Conservation (phyloP, 345 rosid species). For the Cardamine chenopodiifolia region DNA sequence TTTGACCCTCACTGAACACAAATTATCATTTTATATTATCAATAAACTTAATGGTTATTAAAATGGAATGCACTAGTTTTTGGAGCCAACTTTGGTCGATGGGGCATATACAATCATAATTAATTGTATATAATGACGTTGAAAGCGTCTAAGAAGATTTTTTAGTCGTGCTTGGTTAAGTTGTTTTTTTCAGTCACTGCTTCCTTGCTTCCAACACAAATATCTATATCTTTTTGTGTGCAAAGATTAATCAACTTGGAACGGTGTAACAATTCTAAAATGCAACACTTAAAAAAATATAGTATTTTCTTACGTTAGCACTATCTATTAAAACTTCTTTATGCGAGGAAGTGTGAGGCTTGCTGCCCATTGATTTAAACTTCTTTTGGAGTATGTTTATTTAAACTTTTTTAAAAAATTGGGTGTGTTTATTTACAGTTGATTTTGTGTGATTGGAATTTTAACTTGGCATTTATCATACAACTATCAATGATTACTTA, state of each 20-base stretch:
- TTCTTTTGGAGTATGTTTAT: not conserved
- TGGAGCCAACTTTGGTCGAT: constrained; percentile 18
- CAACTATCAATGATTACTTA: constrained; percentile 11
- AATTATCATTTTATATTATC: constrained; percentile 15
- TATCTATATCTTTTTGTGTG: not conserved
- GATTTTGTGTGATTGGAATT: not conserved
- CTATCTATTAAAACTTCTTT: too few relatives aligned
- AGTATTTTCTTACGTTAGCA: not conserved
- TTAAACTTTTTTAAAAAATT: not conserved
- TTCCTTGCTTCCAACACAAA: constrained; percentile 44
- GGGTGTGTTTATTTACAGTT: not conserved
- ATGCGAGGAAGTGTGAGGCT: too few relatives aligned
- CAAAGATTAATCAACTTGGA: constrained; percentile 22
- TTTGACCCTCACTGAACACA: constrained; percentile 15
- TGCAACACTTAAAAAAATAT: constrained; percentile 7
- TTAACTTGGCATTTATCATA: constrained; percentile 18
- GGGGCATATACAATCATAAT: constrained; percentile 16
- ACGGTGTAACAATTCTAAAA: not conserved
- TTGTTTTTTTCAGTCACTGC: constrained; percentile 27
- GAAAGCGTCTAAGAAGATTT: constrained; percentile 12
- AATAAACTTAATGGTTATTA: constrained; percentile 14
- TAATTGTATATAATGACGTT: constrained; percentile 29
- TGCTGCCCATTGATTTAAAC: too few relatives aligned
- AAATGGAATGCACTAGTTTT: constrained; percentile 19
- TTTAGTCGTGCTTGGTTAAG: constrained; percentile 30